phyloP scores from a whole-genome alignment of 805 yeast species.

The Wickerhamiella kurtzmanii region DNA sequence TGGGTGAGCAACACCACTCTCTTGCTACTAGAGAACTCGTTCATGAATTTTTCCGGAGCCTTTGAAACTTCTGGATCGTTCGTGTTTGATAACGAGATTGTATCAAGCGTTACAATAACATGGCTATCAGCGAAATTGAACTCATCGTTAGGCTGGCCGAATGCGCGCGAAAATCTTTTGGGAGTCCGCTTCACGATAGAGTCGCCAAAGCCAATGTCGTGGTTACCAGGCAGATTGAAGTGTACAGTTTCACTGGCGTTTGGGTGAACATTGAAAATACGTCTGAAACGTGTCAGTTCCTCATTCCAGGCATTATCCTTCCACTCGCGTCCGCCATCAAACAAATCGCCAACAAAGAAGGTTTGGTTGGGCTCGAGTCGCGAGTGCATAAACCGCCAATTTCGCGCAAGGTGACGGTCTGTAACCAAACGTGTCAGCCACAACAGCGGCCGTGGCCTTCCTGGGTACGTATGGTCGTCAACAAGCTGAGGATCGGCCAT shows the following conservation, averaged over 20 bases:
- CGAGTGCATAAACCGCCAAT: constrained; percentile 47
- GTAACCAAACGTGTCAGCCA: constrained; percentile 46
- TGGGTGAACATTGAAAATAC: constrained; percentile 33
- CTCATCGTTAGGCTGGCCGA: constrained; percentile 53
- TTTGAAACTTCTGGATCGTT: constrained; percentile 32
- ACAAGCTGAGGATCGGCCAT: constrained; percentile 93
- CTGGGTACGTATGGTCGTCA: constrained; percentile 79
- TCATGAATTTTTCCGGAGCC: constrained; percentile 41
- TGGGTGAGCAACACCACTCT: constrained; percentile 51
- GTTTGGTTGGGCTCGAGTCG: constrained; percentile 59
- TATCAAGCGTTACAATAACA: constrained; percentile 62
- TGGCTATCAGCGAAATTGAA: constrained; percentile 50
- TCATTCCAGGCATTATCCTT: constrained; percentile 49
- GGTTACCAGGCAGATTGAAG: constrained; percentile 64
- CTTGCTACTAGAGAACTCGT: constrained; percentile 20
- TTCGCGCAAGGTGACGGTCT: constrained; percentile 70
- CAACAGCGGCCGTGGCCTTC: constrained; percentile 38
- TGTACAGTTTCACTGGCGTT: constrained; percentile 1
- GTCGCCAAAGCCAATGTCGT: constrained; percentile 88
- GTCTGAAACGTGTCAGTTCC: constrained; percentile 57
- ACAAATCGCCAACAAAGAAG: constrained; percentile 77
- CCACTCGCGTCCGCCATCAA: constrained; percentile 94
- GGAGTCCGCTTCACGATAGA: constrained; percentile 44
- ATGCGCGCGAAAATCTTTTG: constrained; percentile 51
- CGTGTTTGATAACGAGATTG: constrained; percentile 65